A percentile compares a stretch with the other conserved stretches of the same genome.
Conservation (phyloP, 1,139 yeast genomes). For the Taphrina wiesneri region DNA sequence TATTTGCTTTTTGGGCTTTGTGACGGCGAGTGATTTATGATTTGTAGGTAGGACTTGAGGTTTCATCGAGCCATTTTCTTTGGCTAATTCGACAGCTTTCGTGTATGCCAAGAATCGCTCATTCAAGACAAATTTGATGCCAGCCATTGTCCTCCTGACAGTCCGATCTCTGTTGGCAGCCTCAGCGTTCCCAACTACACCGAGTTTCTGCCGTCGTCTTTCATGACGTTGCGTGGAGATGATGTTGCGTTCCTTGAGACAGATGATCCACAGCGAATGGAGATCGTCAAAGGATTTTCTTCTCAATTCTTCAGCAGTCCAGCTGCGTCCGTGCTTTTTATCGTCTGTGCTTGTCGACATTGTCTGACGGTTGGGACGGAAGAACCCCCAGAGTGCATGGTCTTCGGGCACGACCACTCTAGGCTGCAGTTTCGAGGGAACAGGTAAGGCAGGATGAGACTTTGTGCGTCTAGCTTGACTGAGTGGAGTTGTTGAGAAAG, state of each 20-base stretch:
- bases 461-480: conserved; percentile 7
- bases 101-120: conserved; percentile 36
- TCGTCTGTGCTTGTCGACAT: conserved; percentile 44
- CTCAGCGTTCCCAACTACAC: not conserved
- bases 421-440: conserved; percentile 20
- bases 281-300: conserved; percentile 88
- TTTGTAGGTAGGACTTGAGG: not conserved
- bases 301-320: conserved; percentile 87
- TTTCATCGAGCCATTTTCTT: conserved; percentile 23
- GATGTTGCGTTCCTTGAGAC: conserved; percentile 78
- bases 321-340: conserved; percentile 60
- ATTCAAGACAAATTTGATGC: conserved; percentile 37
- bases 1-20: not conserved
- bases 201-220: conserved; percentile 42
- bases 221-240: conserved; percentile 72
- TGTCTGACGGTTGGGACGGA: conserved; percentile 55
- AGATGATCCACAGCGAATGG: conserved; percentile 85
- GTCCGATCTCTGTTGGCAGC: conserved; percentile 16
- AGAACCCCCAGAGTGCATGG: conserved; percentile 96
- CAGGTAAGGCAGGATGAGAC: conserved; percentile 26
- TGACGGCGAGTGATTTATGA: not conserved
- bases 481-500: not conserved
- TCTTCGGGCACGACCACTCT: conserved; percentile 51
- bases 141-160: conserved; percentile 37
- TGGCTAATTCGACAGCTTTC: conserved; percentile 34